Evolutionary conservation across 805 yeast species (phyloP).

Genomic region (Yarrowia sp.): DNA sequence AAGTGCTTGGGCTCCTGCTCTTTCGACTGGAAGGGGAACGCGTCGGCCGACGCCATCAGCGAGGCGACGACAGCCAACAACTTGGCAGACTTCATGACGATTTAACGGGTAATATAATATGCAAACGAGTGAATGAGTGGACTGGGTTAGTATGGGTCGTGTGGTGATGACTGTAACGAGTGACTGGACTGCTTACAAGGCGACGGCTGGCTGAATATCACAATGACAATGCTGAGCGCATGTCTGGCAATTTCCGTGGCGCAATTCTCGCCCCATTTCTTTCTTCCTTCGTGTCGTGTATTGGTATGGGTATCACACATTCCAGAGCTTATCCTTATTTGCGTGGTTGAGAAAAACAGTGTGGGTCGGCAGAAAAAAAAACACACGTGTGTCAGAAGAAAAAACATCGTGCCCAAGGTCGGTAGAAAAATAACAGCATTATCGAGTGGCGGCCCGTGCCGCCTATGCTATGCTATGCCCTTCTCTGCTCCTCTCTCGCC

Average conservation of each 20-base stretch:
- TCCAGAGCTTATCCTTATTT: constrained; percentile 22
- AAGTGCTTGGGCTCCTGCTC: constrained; percentile 26
- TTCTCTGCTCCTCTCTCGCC: neutral
- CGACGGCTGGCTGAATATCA: too few species aligned
- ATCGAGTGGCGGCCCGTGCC: neutral
- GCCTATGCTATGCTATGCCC: neutral
- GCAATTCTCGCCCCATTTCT: too few species aligned
- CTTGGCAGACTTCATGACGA: constrained; percentile 19
- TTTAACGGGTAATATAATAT: constrained; percentile 8
- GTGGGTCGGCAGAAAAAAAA: constrained; percentile 12
- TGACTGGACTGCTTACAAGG: too few species aligned
- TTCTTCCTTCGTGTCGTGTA: neutral
- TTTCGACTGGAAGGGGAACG: constrained; percentile 18
- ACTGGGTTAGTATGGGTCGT: constrained; percentile 2
- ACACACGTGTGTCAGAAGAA: neutral
- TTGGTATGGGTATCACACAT: neutral
- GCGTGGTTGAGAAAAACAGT: neutral
- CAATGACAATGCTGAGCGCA: too few species aligned
- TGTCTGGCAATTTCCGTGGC: too few species aligned
- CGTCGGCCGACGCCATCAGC: constrained; percentile 21
- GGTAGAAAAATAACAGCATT: neutral
- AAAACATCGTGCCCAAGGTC: neutral
- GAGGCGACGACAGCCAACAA: constrained; percentile 14
- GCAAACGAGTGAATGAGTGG: constrained; percentile 27
- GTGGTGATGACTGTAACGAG: too few species aligned